Evolutionary conservation across 805 yeast species (phyloP).

Genomic region (Candida schatavii): DNA sequence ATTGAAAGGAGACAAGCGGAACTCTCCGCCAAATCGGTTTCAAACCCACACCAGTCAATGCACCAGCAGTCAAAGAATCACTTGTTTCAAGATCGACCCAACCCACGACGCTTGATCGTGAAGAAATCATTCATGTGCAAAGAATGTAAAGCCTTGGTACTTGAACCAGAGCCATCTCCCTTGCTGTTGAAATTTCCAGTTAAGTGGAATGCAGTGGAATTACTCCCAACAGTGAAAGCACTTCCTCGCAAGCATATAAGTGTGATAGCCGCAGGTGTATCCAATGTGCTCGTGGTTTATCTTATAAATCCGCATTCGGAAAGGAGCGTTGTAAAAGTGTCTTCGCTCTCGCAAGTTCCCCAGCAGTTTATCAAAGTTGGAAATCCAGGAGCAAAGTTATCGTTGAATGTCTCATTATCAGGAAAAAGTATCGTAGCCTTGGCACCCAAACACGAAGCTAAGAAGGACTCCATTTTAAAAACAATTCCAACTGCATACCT

Average conservation of each 20-base stretch:
- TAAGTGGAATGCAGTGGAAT: conserved; percentile 34
- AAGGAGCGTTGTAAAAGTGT: conserved; percentile 19
- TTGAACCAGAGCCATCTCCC: conserved; percentile 24
- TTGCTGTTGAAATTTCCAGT: conserved; percentile 26
- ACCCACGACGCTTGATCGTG: conserved; percentile 21
- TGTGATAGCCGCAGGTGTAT: conserved; percentile 17
- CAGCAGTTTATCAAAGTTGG: conserved; percentile 8
- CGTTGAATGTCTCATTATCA: conserved; percentile 1
- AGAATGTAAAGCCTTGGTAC: conserved; percentile 25
- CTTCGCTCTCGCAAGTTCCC: conserved; percentile 21
- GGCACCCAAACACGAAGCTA: conserved; percentile 10
- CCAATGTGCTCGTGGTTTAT: conserved; percentile 21
- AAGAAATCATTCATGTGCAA: conserved; percentile 26
- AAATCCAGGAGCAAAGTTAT: not conserved
- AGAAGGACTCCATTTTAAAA: conserved; percentile 19
- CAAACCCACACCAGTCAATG: conserved; percentile 1
- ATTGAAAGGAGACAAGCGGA: conserved; percentile 8
- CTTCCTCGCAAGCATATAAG: no score
- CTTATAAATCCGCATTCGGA: conserved; percentile 29
- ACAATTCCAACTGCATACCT: conserved; percentile 34
- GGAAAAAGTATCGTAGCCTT: conserved; percentile 6
- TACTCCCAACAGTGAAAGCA: conserved; percentile 27
- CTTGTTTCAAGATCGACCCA: conserved; percentile 16
- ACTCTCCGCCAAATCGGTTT: not conserved
- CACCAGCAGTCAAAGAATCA: conserved; percentile 5